Conservation (phyloP, 805 yeast genomes). For the Candida wancherniae region DNA sequence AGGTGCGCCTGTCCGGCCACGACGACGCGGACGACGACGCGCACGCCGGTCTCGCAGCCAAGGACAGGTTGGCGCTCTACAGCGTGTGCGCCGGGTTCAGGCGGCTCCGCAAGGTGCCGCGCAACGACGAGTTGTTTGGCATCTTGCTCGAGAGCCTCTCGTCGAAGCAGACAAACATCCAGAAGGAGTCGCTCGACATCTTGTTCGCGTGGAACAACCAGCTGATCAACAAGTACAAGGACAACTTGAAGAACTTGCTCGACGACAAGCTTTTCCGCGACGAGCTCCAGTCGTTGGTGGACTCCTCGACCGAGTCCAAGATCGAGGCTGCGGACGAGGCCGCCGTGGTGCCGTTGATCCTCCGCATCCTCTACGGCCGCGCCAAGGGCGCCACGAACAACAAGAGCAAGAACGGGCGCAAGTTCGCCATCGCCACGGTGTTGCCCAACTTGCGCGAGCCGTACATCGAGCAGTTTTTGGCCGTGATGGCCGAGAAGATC, state of each 20-base stretch:
- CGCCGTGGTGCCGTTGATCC: conserved; percentile 61
- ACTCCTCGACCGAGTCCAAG: conserved; percentile 42
- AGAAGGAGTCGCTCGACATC: conserved; percentile 67
- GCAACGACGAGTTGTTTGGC: conserved; percentile 48
- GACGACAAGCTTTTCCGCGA: conserved; percentile 85
- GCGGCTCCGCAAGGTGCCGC: conserved; percentile 51
- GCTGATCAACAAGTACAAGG: conserved; percentile 61
- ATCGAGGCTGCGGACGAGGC: conserved; percentile 60
- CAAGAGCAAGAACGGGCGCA: conserved; percentile 68
- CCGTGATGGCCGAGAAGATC: conserved; percentile 56
- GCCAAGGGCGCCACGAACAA: conserved; percentile 66
- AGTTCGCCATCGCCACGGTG: conserved; percentile 62
- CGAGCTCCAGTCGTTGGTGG: conserved; percentile 65
- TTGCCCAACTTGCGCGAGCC: conserved; percentile 52
- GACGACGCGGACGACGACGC: conserved; percentile 18
- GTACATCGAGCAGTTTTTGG: conserved; percentile 55
- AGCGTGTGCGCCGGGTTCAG: conserved; percentile 62
- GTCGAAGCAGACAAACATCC: conserved; percentile 57
- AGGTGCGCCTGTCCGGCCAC: conserved; percentile 31
- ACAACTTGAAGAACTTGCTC: conserved; percentile 64
- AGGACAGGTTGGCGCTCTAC: conserved; percentile 55
- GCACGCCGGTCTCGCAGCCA: conserved; percentile 36
- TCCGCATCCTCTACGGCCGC: conserved; percentile 81
- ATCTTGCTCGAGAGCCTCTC: conserved; percentile 55
- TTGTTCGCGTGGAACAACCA: conserved; percentile 60